Percentiles rank a stretch among this genome's conserved stretches.
These are phyloP conservation scores for Circinella minor DNA, from an alignment of 371 early-diverging fungal species.

Conservation along the genomic window DNA sequence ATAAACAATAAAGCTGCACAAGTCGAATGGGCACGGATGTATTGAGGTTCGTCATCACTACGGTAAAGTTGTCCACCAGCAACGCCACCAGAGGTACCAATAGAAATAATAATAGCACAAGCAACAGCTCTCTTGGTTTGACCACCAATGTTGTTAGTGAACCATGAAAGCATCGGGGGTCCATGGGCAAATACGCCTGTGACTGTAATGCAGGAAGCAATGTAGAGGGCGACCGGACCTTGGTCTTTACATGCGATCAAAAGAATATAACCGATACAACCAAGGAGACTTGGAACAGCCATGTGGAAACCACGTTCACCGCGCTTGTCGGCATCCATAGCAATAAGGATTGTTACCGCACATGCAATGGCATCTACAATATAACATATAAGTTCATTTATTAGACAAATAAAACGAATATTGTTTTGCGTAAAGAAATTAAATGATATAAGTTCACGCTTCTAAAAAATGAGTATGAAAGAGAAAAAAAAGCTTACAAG, in stretches of 20 bases:
- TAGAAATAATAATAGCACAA: constrained; percentile 60
- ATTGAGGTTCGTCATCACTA: constrained; percentile 60
- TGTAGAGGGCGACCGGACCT: constrained; percentile 40
- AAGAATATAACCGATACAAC: constrained; percentile 68
- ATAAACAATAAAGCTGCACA: constrained; percentile 49
- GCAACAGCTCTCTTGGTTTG: constrained; percentile 70
- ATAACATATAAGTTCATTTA: too few species aligned
- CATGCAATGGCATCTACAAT: constrained; percentile 36
- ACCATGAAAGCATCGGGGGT: constrained; percentile 68
- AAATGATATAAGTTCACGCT: too few species aligned
- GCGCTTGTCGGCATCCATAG: constrained; percentile 68
- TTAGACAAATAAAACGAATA: neutral
- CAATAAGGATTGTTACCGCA: constrained; percentile 55
- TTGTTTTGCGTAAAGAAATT: too few species aligned
- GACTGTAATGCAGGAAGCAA: constrained; percentile 56
- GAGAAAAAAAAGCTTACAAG: constrained; percentile 6
- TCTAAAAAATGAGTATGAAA: too few species aligned
- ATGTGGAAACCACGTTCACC: constrained; percentile 69
- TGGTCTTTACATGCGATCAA: constrained; percentile 46
- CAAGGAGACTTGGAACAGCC: constrained; percentile 60
- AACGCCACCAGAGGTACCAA: constrained; percentile 61
- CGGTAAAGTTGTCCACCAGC: constrained; percentile 69
- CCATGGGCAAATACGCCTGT: constrained; percentile 61
- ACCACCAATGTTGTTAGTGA: constrained; percentile 66
- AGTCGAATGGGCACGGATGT: constrained; percentile 51